phyloP scores from a whole-genome alignment of 345 rosid species.

The Dipteronia sinensis region DNA sequence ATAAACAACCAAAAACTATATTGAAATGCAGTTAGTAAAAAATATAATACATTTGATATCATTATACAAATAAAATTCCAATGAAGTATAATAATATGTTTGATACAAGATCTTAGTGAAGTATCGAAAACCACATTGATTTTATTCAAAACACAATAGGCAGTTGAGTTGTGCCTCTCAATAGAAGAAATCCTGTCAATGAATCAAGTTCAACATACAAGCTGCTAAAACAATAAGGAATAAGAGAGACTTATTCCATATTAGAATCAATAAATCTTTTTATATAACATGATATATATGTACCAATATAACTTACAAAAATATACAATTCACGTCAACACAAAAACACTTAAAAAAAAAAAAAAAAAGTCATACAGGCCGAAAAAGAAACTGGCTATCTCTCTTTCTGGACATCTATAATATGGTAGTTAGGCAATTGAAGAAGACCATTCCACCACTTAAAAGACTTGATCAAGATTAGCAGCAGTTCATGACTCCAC shows the following conservation, averaged over 20 bases:
- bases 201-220: not conserved
- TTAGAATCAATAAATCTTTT: slow-evolving; percentile 32
- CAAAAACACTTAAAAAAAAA: slow-evolving; percentile 21
- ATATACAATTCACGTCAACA: slow-evolving; percentile 44
- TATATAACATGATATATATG: slow-evolving; percentile 40
- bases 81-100: no score
- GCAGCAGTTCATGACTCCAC: slow-evolving; percentile 45
- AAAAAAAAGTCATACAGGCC: no score
- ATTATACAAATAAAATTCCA: not conserved
- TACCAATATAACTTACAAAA: slow-evolving; percentile 31
- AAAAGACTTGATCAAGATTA: slow-evolving; percentile 28
- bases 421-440: no score
- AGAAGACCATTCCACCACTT: slow-evolving; percentile 26
- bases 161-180: not conserved
- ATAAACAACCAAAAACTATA: not conserved
- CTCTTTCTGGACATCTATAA: no score
- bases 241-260: slow-evolving; percentile 25
- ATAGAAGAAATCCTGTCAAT: not conserved
- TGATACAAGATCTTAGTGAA: not conserved
- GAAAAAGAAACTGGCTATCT: no score
- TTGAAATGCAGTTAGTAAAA: no score
- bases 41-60: not conserved
- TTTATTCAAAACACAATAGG: not conserved
- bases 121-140: not conserved
- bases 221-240: slow-evolving; percentile 10